phyloP scores from a whole-genome alignment of 768 basidiomycete genomes.

The Coprinopsis sp. region DNA sequence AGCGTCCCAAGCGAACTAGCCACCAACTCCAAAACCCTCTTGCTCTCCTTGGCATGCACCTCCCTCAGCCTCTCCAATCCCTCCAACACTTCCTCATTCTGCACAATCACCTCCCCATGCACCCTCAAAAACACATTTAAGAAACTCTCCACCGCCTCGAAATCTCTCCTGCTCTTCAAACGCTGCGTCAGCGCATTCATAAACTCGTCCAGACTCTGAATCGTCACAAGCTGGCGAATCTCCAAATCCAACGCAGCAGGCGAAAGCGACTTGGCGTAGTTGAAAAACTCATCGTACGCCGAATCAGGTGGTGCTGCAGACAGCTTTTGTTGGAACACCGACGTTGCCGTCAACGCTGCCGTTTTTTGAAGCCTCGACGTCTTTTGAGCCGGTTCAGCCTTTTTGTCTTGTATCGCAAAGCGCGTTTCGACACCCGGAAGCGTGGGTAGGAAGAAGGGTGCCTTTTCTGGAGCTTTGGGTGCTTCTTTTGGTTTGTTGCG shows the following conservation, averaged over 20 bases:
- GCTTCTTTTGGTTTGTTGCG: constrained; percentile 96
- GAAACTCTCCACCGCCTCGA: constrained; percentile 91
- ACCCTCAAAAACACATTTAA: constrained; percentile 78
- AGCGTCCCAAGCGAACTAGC: constrained; percentile 71
- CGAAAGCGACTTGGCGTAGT: constrained; percentile 77
- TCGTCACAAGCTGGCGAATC: constrained; percentile 68
- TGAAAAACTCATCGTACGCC: constrained; percentile 79
- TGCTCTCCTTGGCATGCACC: constrained; percentile 74
- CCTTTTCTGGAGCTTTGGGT: constrained; percentile 91
- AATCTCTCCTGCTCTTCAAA: constrained; percentile 77
- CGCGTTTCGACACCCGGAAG: constrained; percentile 82
- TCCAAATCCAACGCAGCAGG: constrained; percentile 92
- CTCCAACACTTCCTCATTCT: constrained; percentile 57
- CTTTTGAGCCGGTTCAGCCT: constrained; percentile 34
- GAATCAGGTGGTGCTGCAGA: constrained; percentile 42
- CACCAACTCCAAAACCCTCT: constrained; percentile 69
- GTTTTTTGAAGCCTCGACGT: constrained; percentile 52
- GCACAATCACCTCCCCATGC: constrained; percentile 78
- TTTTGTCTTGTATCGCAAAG: constrained; percentile 56
- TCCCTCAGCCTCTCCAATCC: constrained; percentile 54
- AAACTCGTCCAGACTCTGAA: constrained; percentile 63
- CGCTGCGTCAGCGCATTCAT: constrained; percentile 69
- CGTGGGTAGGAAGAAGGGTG: constrained; percentile 96
- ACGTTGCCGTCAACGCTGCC: constrained; percentile 47
- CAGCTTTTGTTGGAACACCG: constrained; percentile 68